phyloP scores from a whole-genome alignment of 306 rosid genomes.

The Purshia tridentata region DNA sequence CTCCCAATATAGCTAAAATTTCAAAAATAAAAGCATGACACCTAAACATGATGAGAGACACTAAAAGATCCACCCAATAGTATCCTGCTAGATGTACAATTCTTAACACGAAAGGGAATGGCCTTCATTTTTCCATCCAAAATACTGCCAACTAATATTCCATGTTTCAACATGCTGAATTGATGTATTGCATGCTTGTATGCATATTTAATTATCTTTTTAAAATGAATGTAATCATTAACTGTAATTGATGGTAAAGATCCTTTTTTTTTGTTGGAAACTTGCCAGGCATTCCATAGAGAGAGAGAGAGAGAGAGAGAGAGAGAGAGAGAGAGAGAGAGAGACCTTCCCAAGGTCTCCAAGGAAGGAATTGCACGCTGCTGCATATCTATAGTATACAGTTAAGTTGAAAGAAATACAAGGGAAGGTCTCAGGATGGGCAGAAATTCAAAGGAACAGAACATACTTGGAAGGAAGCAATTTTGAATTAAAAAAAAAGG shows the following conservation, averaged over 20 bases:
- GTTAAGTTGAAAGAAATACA: constrained; percentile 49
- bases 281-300: too few species aligned
- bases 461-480: background rate
- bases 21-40: background rate
- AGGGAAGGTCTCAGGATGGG: constrained; percentile 13
- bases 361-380: constrained; percentile 90
- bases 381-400: constrained; percentile 66
- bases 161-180: background rate
- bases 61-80: background rate
- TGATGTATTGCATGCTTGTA: background rate
- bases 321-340: constrained; percentile 4
- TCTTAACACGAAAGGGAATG: background rate
- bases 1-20: background rate
- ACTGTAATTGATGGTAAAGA: background rate
- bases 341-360: constrained; percentile 97
- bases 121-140: background rate
- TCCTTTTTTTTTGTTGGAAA: background rate
- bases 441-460: constrained; percentile 10
- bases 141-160: background rate
- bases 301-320: background rate
- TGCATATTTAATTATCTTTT: background rate
- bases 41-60: background rate
- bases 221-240: background rate
- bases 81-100: background rate
- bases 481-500: background rate